phyloP scores from a whole-genome alignment of 2,329 filamentous ascomycete species.

The Coleophoma cylindrospora region DNA sequence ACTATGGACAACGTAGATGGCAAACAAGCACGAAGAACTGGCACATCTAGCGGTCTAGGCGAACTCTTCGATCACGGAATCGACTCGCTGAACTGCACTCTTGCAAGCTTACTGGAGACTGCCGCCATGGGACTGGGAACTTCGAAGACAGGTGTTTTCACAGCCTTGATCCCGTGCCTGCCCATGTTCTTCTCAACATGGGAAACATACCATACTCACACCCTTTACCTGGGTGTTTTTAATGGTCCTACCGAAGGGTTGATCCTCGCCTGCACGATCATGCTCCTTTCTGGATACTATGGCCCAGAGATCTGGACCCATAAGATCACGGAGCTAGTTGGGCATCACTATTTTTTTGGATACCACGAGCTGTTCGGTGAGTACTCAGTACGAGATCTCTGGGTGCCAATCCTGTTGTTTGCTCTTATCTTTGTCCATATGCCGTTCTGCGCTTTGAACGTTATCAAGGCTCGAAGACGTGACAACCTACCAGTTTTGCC shows the following conservation, averaged over 20 bases:
- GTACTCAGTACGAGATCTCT: constrained; percentile 78
- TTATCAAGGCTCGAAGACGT: constrained; percentile 67
- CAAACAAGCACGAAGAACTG: constrained; percentile 92
- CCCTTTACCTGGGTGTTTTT: constrained; percentile 90
- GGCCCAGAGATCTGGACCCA: constrained; percentile 84
- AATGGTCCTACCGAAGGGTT: constrained; percentile 96
- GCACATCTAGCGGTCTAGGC: constrained; percentile 88
- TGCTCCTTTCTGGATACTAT: constrained; percentile 82
- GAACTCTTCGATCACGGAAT: constrained; percentile 99
- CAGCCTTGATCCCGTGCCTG: constrained; percentile 82
- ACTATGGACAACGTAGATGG: constrained; percentile 99
- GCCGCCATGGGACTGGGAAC: constrained; percentile 89
- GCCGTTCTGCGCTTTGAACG: constrained; percentile 85
- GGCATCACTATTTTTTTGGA: constrained; percentile 46
- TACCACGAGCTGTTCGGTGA: constrained; percentile 59
- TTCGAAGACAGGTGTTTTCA: constrained; percentile 81
- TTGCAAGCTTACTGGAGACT: constrained; percentile 85
- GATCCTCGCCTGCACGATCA: constrained; percentile 79
- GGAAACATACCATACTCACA: constrained; percentile 99
- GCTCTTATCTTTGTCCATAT: constrained; percentile 71
- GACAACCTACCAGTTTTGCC: constrained; percentile 72
- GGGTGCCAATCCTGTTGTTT: constrained; percentile 67
- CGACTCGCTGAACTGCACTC: constrained; percentile 94
- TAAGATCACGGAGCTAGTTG: constrained; percentile 66
- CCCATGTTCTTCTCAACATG: constrained; percentile 99